Percentiles rank a stretch among this genome's conserved stretches.
phyloP scores from a whole-genome alignment of 495 filamentous ascomycete species.

The Aspergillus avenaceus region DNA sequence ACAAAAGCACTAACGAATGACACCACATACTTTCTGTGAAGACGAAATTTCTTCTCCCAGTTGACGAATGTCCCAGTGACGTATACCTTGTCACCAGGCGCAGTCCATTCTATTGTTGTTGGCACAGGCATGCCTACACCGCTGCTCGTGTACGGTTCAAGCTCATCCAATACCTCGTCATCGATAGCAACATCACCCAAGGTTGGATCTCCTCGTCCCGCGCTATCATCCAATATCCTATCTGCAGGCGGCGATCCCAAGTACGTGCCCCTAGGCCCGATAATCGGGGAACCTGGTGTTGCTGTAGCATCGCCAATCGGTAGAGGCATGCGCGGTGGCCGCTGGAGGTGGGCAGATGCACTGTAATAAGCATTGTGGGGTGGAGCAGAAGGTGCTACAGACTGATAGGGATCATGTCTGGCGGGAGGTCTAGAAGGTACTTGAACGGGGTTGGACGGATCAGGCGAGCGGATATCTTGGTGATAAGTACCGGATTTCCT shows the following conservation, averaged over 20 bases:
- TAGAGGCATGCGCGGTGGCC: slow-evolving; percentile 82
- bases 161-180: slow-evolving; percentile 72
- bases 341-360: slow-evolving; percentile 53
- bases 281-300: slow-evolving; percentile 80
- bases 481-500: slow-evolving; percentile 23
- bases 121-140: slow-evolving; percentile 56
- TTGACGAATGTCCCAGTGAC: slow-evolving; percentile 95
- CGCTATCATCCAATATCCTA: slow-evolving; percentile 42
- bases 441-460: slow-evolving; percentile 45
- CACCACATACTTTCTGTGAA: slow-evolving; percentile 68
- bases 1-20: background rate
- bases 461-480: slow-evolving; percentile 21
- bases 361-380: slow-evolving; percentile 47
- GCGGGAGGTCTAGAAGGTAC: slow-evolving; percentile 42
- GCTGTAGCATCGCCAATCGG: slow-evolving; percentile 87
- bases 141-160: slow-evolving; percentile 55
- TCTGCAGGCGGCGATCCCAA: slow-evolving; percentile 47
- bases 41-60: slow-evolving; percentile 86
- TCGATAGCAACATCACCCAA: slow-evolving; percentile 69
- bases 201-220: slow-evolving; percentile 50
- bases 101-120: slow-evolving; percentile 77
- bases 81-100: slow-evolving; percentile 79
- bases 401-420: slow-evolving; percentile 26
- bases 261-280: slow-evolving; percentile 52
- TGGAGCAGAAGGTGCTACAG: slow-evolving; percentile 40